Percentiles rank a stretch among this genome's conserved stretches.
phyloP scores from a whole-genome alignment of 441 rosid genomes.

The Euphorbia celastroides region DNA sequence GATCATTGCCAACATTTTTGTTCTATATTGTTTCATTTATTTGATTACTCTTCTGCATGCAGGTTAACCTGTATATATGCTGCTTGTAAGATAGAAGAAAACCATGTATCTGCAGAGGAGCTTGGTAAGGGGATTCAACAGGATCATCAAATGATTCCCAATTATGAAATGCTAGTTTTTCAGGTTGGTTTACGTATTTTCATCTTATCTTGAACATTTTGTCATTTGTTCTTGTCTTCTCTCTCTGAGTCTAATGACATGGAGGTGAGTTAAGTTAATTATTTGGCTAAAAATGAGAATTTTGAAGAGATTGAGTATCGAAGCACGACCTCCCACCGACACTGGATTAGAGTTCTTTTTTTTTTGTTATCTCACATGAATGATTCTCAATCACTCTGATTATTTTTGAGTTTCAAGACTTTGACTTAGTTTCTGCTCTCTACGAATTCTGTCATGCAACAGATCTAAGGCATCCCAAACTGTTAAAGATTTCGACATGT shows the following conservation, averaged over 20 bases:
- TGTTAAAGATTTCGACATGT: too few relatives aligned
- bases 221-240: too few relatives aligned
- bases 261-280: slow-evolving; percentile 44
- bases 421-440: slow-evolving; percentile 20
- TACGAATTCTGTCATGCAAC: slow-evolving; percentile 56
- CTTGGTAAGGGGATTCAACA: slow-evolving; percentile 96
- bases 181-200: too few relatives aligned
- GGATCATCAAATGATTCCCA: slow-evolving; percentile 96
- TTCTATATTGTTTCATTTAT: slow-evolving; percentile 2
- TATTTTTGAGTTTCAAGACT: slow-evolving; percentile 5
- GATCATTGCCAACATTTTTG: neutral
- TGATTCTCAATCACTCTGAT: slow-evolving; percentile 5
- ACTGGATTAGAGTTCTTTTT: too few relatives aligned
- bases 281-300: too few relatives aligned
- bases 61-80: slow-evolving; percentile 97
- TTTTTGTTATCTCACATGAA: too few relatives aligned
- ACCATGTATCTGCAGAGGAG: slow-evolving; percentile 98
- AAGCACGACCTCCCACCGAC: too few relatives aligned
- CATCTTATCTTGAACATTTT: too few relatives aligned
- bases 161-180: slow-evolving; percentile 91
- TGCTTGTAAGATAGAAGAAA: slow-evolving; percentile 95
- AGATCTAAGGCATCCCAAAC: too few relatives aligned
- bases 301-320: too few relatives aligned
- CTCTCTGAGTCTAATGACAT: too few relatives aligned
- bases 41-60: slow-evolving; percentile 24